Conservation (phyloP, 2,329 filamentous ascomycete species). For the Metarhizium rileyi region DNA sequence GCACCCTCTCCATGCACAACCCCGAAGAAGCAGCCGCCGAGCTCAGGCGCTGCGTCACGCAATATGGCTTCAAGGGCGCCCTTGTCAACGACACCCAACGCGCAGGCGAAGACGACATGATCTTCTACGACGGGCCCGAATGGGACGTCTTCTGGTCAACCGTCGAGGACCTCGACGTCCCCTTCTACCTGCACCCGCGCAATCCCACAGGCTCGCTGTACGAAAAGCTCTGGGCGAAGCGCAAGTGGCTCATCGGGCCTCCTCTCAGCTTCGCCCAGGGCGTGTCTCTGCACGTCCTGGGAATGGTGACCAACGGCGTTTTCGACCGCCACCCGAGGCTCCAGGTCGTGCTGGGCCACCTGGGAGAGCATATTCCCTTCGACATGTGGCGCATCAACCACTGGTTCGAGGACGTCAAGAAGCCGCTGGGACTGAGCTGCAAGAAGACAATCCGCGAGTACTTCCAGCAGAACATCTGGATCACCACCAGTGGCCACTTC, state of each 20-base stretch:
- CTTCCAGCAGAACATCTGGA: conserved; percentile 45
- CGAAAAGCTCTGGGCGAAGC: conserved; percentile 48
- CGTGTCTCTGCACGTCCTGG: conserved; percentile 47
- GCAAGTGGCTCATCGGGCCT: conserved; percentile 50
- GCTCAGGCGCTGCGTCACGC: conserved; percentile 40
- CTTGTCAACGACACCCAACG: conserved; percentile 54
- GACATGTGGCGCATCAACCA: conserved; percentile 41
- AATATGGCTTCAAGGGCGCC: conserved; percentile 52
- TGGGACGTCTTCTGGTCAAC: conserved; percentile 55
- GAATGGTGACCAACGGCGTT: conserved; percentile 40
- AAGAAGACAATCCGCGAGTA: conserved; percentile 42
- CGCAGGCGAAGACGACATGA: conserved; percentile 43
- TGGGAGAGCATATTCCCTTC: conserved; percentile 40
- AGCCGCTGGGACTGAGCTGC: conserved; percentile 36
- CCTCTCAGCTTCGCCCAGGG: conserved; percentile 49
- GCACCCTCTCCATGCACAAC: conserved; percentile 42
- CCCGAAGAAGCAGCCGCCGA: conserved; percentile 39
- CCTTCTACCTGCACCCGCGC: conserved; percentile 54
- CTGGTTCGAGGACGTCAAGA: conserved; percentile 48
- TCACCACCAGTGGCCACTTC: conserved; percentile 48
- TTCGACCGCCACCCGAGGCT: conserved; percentile 37
- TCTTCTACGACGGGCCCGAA: conserved; percentile 53
- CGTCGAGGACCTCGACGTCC: conserved; percentile 49
- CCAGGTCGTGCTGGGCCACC: conserved; percentile 36
- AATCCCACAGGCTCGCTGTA: conserved; percentile 46